Evolutionary conservation across 345 rosid genomes (phyloP).

Genomic region (Microcos paniculata): DNA sequence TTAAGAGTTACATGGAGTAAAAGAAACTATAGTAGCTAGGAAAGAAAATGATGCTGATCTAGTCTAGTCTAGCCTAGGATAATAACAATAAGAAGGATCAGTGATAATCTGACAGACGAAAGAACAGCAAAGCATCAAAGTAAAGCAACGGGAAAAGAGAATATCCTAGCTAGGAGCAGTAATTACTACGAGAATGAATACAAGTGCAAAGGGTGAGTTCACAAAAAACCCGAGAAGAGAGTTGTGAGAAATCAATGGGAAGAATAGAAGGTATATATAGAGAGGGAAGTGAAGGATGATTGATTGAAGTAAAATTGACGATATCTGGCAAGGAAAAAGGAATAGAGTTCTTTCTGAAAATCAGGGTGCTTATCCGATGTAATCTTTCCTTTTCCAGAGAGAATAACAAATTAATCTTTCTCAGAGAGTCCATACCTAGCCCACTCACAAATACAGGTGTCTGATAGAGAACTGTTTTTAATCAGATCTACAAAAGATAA

Average conservation of each 20-base stretch:
- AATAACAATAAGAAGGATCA: background rate
- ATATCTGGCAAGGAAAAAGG: background rate
- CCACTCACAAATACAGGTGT: constrained; percentile 27
- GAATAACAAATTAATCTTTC: constrained; percentile 3
- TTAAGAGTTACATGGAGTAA: background rate
- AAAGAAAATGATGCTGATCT: background rate
- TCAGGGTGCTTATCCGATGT: background rate
- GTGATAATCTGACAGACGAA: no score
- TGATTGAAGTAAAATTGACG: background rate
- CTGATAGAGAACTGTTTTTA: constrained; percentile 19
- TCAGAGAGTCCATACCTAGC: background rate
- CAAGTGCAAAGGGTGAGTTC: background rate
- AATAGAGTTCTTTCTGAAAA: background rate
- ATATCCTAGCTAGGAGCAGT: background rate
- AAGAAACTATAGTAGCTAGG: background rate
- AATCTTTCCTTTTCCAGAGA: background rate
- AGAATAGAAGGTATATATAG: constrained; percentile 14
- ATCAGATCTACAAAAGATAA: constrained; percentile 16
- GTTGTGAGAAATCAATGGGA: background rate
- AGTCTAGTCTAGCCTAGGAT: no score
- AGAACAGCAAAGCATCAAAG: background rate
- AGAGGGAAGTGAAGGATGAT: background rate
- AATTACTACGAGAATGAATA: background rate
- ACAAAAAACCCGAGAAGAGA: background rate
- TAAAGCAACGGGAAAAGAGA: background rate